Conservation (phyloP, 2,329 filamentous ascomycete species). For the Teratosphaeria epicoccoides region DNA sequence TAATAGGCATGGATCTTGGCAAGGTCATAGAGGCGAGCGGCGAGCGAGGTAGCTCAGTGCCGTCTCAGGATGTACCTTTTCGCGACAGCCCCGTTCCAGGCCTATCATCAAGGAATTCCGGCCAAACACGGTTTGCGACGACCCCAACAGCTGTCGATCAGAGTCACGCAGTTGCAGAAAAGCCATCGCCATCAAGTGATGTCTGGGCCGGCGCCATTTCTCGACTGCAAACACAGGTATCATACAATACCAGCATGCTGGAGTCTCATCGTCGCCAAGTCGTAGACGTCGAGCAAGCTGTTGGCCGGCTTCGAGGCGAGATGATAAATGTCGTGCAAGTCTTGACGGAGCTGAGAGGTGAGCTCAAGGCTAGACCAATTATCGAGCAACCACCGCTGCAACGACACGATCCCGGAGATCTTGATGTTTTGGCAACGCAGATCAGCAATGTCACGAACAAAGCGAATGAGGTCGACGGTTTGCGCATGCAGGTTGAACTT, state of each 20-base stretch:
- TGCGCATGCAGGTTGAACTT: slow-evolving; percentile 39
- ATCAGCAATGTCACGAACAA: slow-evolving; percentile 32
- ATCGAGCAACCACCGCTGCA: slow-evolving; percentile 6
- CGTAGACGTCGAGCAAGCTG: slow-evolving; percentile 30
- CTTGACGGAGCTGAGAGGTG: slow-evolving; percentile 28
- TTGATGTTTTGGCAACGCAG: slow-evolving; percentile 36
- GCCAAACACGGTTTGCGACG: not conserved
- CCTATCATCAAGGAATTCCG: not conserved
- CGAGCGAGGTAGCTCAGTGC: not conserved
- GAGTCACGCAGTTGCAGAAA: not conserved
- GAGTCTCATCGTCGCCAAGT: slow-evolving; percentile 32
- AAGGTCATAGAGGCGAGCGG: slow-evolving; percentile 4
- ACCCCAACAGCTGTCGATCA: not conserved
- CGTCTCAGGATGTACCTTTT: not conserved
- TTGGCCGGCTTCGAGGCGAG: slow-evolving; percentile 31
- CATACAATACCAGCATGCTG: slow-evolving; percentile 34
- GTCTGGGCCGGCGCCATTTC: slow-evolving; percentile 31
- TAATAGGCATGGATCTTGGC: slow-evolving; percentile 4
- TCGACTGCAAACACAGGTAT: slow-evolving; percentile 39
- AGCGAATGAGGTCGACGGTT: slow-evolving; percentile 36
- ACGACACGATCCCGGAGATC: slow-evolving; percentile 23
- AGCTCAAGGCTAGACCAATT: slow-evolving; percentile 20
- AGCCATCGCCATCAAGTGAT: slow-evolving; percentile 11
- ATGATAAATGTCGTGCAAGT: slow-evolving; percentile 25
- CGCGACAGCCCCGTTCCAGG: not conserved